Evolutionary conservation across 1,284 basidiomycete species (phyloP).

Genomic region (Ganoderma lingzhi): DNA sequence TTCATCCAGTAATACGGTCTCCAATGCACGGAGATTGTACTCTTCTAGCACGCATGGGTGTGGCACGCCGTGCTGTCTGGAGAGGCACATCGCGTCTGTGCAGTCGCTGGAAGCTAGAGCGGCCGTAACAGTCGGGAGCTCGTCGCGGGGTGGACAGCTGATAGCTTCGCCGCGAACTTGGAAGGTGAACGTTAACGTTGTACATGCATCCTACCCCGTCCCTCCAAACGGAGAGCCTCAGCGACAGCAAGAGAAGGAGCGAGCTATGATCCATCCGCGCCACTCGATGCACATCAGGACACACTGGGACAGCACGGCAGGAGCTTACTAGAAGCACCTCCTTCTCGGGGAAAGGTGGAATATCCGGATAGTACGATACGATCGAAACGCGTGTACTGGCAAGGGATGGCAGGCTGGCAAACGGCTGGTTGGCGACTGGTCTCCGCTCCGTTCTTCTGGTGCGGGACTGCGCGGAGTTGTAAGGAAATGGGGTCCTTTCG

Average conservation of each 20-base stretch:
- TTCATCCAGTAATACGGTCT: neutral
- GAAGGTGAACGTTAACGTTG: neutral
- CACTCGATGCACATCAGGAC: neutral
- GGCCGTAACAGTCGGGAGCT: neutral
- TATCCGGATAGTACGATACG: neutral
- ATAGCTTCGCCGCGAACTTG: neutral
- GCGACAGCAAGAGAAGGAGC: neutral
- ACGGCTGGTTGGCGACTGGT: slow-evolving; percentile 6
- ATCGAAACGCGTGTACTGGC: slow-evolving; percentile 1
- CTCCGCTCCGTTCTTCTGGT: neutral
- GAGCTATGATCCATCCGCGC: slow-evolving; percentile 6
- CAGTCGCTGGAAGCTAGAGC: slow-evolving; percentile 9
- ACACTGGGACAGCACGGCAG: neutral
- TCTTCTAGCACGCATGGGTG: slow-evolving; percentile 6
- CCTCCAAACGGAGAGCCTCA: neutral
- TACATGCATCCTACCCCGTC: neutral
- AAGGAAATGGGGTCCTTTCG: slow-evolving; percentile 16
- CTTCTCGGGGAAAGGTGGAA: slow-evolving; percentile 5
- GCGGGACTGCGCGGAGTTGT: neutral
- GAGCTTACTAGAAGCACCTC: slow-evolving; percentile 4
- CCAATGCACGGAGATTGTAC: slow-evolving; percentile 12
- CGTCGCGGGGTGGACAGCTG: neutral
- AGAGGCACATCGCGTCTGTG: slow-evolving; percentile 6
- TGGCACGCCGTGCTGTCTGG: neutral
- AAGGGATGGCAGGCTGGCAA: neutral